Base-by-base conservation (phyloP, 306 rosid genomes). In the Cicer yamashitae region DNA sequence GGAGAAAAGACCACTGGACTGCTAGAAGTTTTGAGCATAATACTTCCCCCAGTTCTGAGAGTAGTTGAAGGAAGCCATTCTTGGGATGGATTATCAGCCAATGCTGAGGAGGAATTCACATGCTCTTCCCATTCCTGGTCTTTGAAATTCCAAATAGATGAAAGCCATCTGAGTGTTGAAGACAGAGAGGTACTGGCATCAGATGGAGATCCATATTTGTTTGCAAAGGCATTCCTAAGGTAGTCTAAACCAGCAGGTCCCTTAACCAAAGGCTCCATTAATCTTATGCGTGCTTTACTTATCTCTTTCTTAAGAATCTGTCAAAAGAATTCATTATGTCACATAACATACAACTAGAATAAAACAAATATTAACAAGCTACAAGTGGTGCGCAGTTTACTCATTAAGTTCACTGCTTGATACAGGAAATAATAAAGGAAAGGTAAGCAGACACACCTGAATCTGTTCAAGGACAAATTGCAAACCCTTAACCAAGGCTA, bases 221-320 rank as follows among this genome's bases (percentile, higher is more conserved):
- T 90, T 61, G 89, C 79, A 81, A 94, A 94, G 51, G 93, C 89
- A 83, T 87, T 92, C 81, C 87, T 85, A 10, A 94, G 97, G 82
- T 94, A 94, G 67, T 94, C 96, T 69, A 90, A 75, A 74, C 99
- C 99, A 60, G 93, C 86, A 67, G 99, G 90, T 5, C 99, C 99
- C 80, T 84, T 87, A 53, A 94, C 70, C 82, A 92, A 77, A 76
- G 96, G 94, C 84, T 92, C 91, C 87, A 90, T 83, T 44, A 91
- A 53, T 82, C 73, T 79, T 67, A 94, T 76, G 9, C 96, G 94
- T 45, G 99, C 96, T 88, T 84, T 87, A 86, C 99, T 91, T 45
- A 94, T 94, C 87, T 91, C 98, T 75, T 64, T 88, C 82, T 90
- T 94, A 20, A 94, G 96, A 70, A 82, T 84, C 99, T 94, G 91